phyloP scores from a whole-genome alignment of 768 basidiomycete species.

The Phanerochaete sordida region DNA sequence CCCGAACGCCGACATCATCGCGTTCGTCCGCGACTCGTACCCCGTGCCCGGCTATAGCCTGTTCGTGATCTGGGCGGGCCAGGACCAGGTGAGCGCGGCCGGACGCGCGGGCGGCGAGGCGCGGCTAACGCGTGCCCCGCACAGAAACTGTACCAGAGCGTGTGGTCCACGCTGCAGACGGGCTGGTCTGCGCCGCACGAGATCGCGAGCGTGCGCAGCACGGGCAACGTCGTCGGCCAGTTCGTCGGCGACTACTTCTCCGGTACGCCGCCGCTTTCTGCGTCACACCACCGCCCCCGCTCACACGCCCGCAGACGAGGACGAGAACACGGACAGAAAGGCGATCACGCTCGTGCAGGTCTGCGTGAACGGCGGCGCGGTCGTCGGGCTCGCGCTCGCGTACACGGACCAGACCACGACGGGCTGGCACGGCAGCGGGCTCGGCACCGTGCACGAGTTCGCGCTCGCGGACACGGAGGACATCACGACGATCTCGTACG shows the following conservation, averaged over 20 bases:
- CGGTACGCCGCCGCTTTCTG: neutral
- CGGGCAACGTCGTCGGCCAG: neutral
- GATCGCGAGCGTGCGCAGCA: neutral
- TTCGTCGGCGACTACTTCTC: neutral
- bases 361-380: neutral
- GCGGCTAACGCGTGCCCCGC: neutral
- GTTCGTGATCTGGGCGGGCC: constrained; percentile 2
- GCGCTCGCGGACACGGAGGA: neutral
- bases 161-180: neutral
- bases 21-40: neutral
- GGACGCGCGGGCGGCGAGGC: neutral
- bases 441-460: neutral
- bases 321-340: neutral
- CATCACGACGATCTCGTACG: neutral
- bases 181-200: neutral
- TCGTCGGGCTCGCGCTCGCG: neutral
- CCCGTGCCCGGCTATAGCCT: neutral
- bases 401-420: neutral
- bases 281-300: neutral
- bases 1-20: constrained; percentile 2
- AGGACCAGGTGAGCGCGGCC: neutral
- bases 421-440: neutral
- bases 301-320: neutral
- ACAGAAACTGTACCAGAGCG: neutral
- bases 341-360: neutral